A percentile compares a stretch with the other conserved stretches of the same genome.
Conservation (phyloP, 208 protist genomes). For the Wallacemonas sp. region DNA sequence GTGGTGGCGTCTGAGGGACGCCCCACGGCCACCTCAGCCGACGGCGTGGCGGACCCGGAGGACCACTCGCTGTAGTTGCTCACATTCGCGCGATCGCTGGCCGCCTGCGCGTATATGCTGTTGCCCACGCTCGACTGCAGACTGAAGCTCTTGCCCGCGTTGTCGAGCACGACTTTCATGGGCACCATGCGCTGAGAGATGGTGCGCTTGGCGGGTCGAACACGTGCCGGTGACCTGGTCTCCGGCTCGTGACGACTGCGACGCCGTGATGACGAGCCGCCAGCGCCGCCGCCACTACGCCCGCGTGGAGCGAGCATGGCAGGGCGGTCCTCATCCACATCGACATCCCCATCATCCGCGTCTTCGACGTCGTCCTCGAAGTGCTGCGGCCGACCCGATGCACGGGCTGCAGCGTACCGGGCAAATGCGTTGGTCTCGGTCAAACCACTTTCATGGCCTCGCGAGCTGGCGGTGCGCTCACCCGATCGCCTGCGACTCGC, state of each 20-base stretch:
- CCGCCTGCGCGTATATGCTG: constrained; percentile 1
- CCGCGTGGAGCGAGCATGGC: background rate
- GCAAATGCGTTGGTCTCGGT: too few relatives aligned
- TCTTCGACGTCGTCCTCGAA: background rate
- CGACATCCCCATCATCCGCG: background rate
- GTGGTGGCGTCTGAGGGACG: background rate
- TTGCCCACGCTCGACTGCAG: constrained; percentile 14
- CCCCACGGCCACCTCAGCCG: background rate
- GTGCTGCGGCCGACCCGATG: background rate
- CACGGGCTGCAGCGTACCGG: too few relatives aligned
- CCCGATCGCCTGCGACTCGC: too few relatives aligned
- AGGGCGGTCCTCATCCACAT: background rate
- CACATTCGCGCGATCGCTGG: background rate
- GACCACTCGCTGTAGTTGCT: constrained; percentile 1
- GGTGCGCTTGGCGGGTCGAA: background rate
- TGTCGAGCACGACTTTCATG: constrained; percentile 12
- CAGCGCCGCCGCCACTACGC: background rate
- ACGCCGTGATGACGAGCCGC: background rate
- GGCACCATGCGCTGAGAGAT: constrained; percentile 8
- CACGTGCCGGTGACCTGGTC: background rate
- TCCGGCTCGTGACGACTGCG: background rate
- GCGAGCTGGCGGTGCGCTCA: too few relatives aligned
- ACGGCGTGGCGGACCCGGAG: background rate
- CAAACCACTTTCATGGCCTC: too few relatives aligned
- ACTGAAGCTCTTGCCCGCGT: constrained; percentile 16